These are phyloP conservation scores for Platismatia glauca DNA, from an alignment of 495 filamentous ascomycete species.

Conservation along the genomic window DNA sequence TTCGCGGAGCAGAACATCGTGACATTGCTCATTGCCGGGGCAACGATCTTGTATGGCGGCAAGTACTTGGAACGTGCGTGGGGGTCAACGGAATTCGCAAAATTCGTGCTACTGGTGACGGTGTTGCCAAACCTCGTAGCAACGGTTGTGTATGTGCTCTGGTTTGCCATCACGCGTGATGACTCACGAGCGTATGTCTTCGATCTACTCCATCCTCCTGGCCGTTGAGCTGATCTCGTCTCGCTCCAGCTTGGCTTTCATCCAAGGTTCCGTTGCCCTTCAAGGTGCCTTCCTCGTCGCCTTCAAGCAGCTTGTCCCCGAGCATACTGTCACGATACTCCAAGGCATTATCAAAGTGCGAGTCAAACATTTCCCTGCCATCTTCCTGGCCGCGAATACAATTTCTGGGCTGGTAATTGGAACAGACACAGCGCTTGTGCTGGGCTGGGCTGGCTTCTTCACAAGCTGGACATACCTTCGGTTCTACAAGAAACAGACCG, in stretches of 20 bases:
- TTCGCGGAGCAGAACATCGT: constrained; percentile 92
- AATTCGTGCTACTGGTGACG: constrained; percentile 71
- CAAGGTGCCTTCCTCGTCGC: constrained; percentile 94
- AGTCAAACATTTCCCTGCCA: constrained; percentile 85
- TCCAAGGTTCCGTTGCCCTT: constrained; percentile 71
- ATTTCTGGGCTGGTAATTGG: constrained; percentile 72
- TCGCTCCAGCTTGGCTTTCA: constrained; percentile 22
- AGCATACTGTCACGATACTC: constrained; percentile 94
- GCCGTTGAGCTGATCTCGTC: constrained; percentile 23
- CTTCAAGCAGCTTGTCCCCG: constrained; percentile 95
- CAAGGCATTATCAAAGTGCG: constrained; percentile 79
- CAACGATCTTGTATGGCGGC: constrained; percentile 85
- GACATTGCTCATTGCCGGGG: constrained; percentile 67
- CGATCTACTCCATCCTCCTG: constrained; percentile 22
- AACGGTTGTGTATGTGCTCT: constrained; percentile 61
- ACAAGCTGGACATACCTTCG: constrained; percentile 92
- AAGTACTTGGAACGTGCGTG: constrained; percentile 94
- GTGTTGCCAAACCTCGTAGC: constrained; percentile 71
- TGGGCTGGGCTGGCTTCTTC: constrained; percentile 74
- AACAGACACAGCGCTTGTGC: constrained; percentile 72
- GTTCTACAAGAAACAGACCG: constrained; percentile 81
- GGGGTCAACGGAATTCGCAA: constrained; percentile 85
- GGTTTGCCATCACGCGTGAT: constrained; percentile 61
- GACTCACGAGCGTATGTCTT: constrained; percentile 56
- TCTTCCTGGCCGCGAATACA: constrained; percentile 73